Base-by-base conservation (phyloP, 2,329 filamentous ascomycete species). In the Ophiostoma ips region DNA sequence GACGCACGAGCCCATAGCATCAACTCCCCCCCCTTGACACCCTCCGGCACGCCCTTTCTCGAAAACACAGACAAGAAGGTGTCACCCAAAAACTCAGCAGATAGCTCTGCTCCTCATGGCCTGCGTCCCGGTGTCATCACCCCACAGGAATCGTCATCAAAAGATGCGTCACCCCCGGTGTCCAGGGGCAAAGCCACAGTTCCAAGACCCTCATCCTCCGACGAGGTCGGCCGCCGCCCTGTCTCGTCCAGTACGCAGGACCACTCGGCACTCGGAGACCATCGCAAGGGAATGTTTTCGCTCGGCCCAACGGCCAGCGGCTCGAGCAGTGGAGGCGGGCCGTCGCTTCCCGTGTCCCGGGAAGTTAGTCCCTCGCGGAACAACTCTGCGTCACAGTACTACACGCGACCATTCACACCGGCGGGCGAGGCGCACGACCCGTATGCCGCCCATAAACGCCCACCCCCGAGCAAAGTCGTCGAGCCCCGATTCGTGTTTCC, bases 1-100 rank as follows among this genome's bases (percentile, higher is more conserved):
- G 84, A 81, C 55, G 83, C 85, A 53, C 75, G 76, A 53, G 69
- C 76, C 41, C 79, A 81, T 52, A 77, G 83, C 51, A 77, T 94
- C 68, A 84, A 90, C 58, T 94, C 89, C 11, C 90, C 90, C 56
- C 88, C 88, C 38, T 74, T 96, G 48, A 95, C 89, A 12, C 90
- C 90, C 16, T 81, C 87, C 50, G 88, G 81, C 48, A 90, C 87
- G 40, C 68, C 68, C 18, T 66, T 66, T 34, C 61, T 62, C 37
- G 69, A 71, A 40, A 58, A 4, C 8, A 28, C 59, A 19, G 62
- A 64, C n/a, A 53, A 55, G 4, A 62, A 62, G 41, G 10, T 37
- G 16, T 61, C 51, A 3, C 37, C 48, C 10, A 16, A 34, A 9
- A 10, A 30, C 40, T 43, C 40, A 5, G n/a, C 40, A 33, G 50